Percentiles rank a stretch among this genome's conserved stretches.
These are phyloP conservation scores for Nepenthes mirabilis DNA, from an alignment of 148 eudicot genomes.

Conservation along the genomic window DNA sequence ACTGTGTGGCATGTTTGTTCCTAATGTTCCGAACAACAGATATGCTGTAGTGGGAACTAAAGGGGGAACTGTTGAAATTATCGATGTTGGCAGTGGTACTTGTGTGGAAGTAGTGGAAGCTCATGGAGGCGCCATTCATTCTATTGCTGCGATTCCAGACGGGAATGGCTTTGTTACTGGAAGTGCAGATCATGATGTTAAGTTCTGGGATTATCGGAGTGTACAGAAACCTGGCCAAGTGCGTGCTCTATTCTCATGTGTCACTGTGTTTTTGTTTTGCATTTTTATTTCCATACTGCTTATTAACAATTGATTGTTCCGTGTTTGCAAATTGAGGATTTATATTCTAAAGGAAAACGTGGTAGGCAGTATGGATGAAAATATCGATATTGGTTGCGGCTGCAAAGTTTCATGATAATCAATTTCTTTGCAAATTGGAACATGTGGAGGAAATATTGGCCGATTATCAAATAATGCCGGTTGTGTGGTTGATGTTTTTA, in stretches of 20 bases:
- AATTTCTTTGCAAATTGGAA: no score
- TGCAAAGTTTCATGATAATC: no score
- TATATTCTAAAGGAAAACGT: no score
- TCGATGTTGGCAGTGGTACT: constrained; percentile 81
- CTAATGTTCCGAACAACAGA: constrained; percentile 40
- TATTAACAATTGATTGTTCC: no score
- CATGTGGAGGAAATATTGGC: no score
- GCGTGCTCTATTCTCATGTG: constrained; percentile 13
- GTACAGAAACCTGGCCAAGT: constrained; percentile 47
- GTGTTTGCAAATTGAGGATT: no score
- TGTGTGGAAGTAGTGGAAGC: constrained; percentile 83
- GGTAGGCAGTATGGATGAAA: no score
- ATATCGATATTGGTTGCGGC: no score
- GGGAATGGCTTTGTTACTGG: constrained; percentile 84
- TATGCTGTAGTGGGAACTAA: constrained; percentile 93
- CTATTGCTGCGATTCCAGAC: constrained; percentile 60
- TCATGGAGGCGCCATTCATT: constrained; percentile 76
- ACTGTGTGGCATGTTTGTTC: constrained; percentile 81
- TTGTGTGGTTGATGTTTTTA: no score
- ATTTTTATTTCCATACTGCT: neutral
- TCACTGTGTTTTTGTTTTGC: neutral
- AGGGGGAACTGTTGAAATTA: constrained; percentile 66
- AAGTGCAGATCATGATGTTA: constrained; percentile 86
- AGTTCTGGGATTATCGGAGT: constrained; percentile 75
- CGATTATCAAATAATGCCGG: no score